Conservation (phyloP, 176 grass and related monocot species). For the Rhynchospora tenuis region DNA sequence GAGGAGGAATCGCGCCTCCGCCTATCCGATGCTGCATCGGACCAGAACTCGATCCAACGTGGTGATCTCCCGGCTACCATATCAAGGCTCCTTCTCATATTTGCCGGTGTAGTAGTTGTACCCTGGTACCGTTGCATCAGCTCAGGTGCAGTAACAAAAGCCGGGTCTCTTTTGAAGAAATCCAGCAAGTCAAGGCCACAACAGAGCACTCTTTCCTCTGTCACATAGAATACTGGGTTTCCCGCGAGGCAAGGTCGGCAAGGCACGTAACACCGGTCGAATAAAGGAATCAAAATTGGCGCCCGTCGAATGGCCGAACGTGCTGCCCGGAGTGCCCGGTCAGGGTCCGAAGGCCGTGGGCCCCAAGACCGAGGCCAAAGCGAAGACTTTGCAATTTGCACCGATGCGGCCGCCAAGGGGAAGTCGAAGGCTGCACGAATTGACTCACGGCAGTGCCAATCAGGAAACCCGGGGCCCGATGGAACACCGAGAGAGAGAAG, state of each 20-base stretch:
- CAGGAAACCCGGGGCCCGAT: constrained; percentile 58
- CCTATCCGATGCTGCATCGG: constrained; percentile 77
- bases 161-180: constrained; percentile 71
- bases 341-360: constrained; percentile 40
- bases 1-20: constrained; percentile 86
- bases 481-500: constrained; percentile 60
- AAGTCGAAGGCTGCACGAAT: constrained; percentile 51
- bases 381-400: constrained; percentile 47
- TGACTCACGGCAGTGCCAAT: constrained; percentile 44
- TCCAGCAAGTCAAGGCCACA: constrained; percentile 76
- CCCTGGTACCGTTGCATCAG: not conserved
- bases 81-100: constrained; percentile 73
- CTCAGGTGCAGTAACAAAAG: constrained; percentile 28
- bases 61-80: constrained; percentile 48
- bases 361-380: constrained; percentile 89
- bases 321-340: constrained; percentile 50
- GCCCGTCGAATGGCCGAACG: constrained; percentile 63
- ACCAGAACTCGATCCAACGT: constrained; percentile 99
- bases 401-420: constrained; percentile 43
- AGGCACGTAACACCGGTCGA: constrained; percentile 88
- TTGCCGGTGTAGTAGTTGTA: constrained; percentile 11
- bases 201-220: constrained; percentile 82
- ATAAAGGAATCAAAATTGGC: constrained; percentile 65
- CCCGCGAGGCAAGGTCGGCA: constrained; percentile 71
- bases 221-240: constrained; percentile 90